Conservation (phyloP, 2,329 filamentous ascomycete species). For the Passalora sequoiae region DNA sequence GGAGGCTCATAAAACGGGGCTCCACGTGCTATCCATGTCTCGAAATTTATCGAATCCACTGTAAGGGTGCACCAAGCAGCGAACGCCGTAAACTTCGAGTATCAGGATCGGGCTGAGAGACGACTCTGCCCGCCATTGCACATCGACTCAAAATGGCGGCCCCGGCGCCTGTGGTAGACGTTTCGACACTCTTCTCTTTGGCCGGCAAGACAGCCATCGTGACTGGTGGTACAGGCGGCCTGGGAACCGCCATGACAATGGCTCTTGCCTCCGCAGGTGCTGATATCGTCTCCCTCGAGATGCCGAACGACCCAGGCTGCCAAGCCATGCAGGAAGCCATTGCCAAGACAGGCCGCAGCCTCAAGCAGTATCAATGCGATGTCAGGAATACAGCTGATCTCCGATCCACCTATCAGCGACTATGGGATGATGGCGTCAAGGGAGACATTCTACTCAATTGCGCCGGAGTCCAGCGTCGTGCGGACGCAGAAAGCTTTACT, state of each 20-base stretch:
- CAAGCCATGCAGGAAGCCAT: slow-evolving; percentile 9
- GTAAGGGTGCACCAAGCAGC: too few species aligned
- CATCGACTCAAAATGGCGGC: slow-evolving; percentile 3
- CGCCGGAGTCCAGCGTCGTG: slow-evolving; percentile 28
- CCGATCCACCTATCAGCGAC: slow-evolving; percentile 15
- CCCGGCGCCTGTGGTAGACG: slow-evolving; percentile 14
- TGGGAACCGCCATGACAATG: slow-evolving; percentile 35
- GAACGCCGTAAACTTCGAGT: too few species aligned
- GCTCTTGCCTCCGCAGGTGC: slow-evolving; percentile 21
- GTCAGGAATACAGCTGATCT: slow-evolving; percentile 13
- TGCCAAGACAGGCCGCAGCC: slow-evolving; percentile 9
- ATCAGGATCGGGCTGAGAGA: too few species aligned
- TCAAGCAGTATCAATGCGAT: slow-evolving; percentile 18
- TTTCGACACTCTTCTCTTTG: slow-evolving; percentile 19
- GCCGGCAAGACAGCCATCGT: slow-evolving; percentile 22
- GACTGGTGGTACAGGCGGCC: slow-evolving; percentile 21
- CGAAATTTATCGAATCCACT: too few species aligned
- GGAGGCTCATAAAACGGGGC: too few species aligned
- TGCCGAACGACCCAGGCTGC: slow-evolving; percentile 14
- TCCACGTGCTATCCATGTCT: too few species aligned
- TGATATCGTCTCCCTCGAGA: slow-evolving; percentile 30
- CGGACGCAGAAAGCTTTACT: slow-evolving; percentile 27
- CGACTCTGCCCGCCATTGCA: too few species aligned
- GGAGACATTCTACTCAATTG: slow-evolving; percentile 30
- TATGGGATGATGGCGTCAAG: slow-evolving; percentile 23